phyloP scores from a whole-genome alignment of 2,329 filamentous ascomycete genomes.

The Cryphonectria carpinicola region DNA sequence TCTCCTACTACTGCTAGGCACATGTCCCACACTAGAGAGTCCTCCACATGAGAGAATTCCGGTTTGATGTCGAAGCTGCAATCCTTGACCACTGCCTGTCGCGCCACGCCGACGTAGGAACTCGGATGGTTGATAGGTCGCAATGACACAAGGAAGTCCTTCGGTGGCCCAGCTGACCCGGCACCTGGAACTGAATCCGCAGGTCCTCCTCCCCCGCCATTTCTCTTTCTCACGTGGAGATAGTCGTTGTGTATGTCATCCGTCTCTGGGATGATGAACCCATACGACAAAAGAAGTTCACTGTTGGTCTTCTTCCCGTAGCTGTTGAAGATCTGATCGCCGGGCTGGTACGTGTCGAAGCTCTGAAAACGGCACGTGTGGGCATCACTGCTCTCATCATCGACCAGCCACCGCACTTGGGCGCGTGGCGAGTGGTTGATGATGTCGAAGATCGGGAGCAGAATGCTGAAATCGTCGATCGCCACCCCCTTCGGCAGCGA shows the following conservation, averaged over 20 bases:
- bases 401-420: conserved; percentile 56
- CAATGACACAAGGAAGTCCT: conserved; percentile 57
- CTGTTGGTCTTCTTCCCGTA: conserved; percentile 77
- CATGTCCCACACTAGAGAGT: conserved; percentile 57
- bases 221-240: conserved; percentile 57
- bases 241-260: conserved; percentile 62
- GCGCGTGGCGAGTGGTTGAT: conserved; percentile 70
- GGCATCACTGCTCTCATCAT: conserved; percentile 46
- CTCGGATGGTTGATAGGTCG: conserved; percentile 51
- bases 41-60: conserved; percentile 56
- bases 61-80: conserved; percentile 37
- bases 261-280: conserved; percentile 58
- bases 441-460: conserved; percentile 73
- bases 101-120: conserved; percentile 51
- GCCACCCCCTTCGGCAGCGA: conserved; percentile 42
- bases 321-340: conserved; percentile 68
- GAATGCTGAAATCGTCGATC: conserved; percentile 66
- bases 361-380: conserved; percentile 49
- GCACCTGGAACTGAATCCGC: conserved; percentile 26
- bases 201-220: conserved; percentile 36
- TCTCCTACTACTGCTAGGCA: conserved; percentile 42
- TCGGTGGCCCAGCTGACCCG: conserved; percentile 18
- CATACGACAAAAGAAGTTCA: conserved; percentile 67
- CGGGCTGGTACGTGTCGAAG: conserved; percentile 48
- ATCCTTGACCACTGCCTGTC: conserved; percentile 38